Evolutionary conservation across 2,329 filamentous ascomycete species (phyloP), one percentile per base, ranked within the genome.

Genomic region (Colletotrichum horii): DNA sequence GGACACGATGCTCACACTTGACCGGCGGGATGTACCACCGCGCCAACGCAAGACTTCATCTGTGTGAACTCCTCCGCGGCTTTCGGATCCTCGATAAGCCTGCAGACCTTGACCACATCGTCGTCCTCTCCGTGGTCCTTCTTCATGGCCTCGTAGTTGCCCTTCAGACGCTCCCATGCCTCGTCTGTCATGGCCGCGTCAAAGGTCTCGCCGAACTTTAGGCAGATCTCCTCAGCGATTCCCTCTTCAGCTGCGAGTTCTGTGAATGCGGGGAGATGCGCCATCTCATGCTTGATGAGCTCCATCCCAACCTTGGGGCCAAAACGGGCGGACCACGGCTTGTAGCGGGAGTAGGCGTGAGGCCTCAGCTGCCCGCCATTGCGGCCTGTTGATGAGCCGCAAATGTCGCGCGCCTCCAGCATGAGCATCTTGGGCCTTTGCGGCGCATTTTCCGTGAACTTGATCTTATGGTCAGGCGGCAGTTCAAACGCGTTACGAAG

Each of bases 331-430:
- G 77, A 67, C 32, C 77, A 75, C 36, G 73, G 76, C 2, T 77
- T 70, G 19, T 80, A 76, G 24, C 79, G 76, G 8, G 77, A 77
- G 52, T 78, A 80, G 1, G 69, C 38, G 30, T 79, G 78, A 5
- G 73, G 76, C 19, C 80, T 79, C 30, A 78, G 75, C 76, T 81
- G 80, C 32, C 48, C 76, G 73, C 83, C 83, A 61, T 85, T 85
- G 34, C 84, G 79, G 1, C 84, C 85, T 3, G 84, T 85, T 1
- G 84, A 84, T 1, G 84, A 84, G 2, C 83, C 85, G 69, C 83
- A 86, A 2, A 82, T 77, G 34, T 83, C 70, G 1, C 84, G 78
- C 2, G 84, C 82, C 66, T 85, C 85, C 2, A 86, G 77, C 15
- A 85, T 74, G 0, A 81, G 77, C 15, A 85, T 81, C 2, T 75